Evolutionary conservation across 805 yeast genomes (phyloP), one percentile per base, ranked within the genome.

Genomic region (Starmerella sp.): DNA sequence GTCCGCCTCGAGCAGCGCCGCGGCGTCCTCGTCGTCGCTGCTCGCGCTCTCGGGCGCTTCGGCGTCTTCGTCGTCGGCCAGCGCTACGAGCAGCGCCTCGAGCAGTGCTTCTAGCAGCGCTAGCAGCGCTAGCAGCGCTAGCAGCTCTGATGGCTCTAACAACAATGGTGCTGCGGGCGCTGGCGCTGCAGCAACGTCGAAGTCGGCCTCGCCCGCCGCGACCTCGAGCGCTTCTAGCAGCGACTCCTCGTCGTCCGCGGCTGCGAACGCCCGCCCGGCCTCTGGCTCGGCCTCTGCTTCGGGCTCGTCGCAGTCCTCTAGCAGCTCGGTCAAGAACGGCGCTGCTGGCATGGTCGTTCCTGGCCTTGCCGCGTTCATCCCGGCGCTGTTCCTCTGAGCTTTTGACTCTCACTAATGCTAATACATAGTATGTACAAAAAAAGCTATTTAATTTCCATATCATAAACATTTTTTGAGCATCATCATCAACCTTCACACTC

Each of bases 361-460:
- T 4, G 48, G 53, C 37, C 37, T 55, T 5, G 60, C 54, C 15
- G 59, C 57, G 14, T 31, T 57, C 43, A 15, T 52, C 17, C 55
- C 58, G 15, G 60, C 59, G 1, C 42, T 59, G 31, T 11, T 59
- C 17, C 48, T 59, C 14, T 58, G 45, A 55, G 32, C 14, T 8
- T 9, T 15, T 28, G 14, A 2, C 30, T 5, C 6, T 44, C 29
- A 1, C 36, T 44, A 32, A 44, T 44, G 34, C 10, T 42, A n/a
- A 34, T 36, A 38, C 17, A 30, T 45, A 29, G 30, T 32, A 22
- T 34, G 22, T 32, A 44, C 22, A 39, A 39, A 39, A 39, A 14
- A 11, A 10, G 17, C 5, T 28, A 29, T 39, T 17, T 13, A 14
- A 42, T 39, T 29, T 15, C n/a, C 37, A 6, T 5, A 9, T 22